Evolutionary conservation across 371 early-diverging fungal genomes (phyloP), one percentile per base, ranked within the genome.

Genomic region (Mucor piriformis): DNA sequence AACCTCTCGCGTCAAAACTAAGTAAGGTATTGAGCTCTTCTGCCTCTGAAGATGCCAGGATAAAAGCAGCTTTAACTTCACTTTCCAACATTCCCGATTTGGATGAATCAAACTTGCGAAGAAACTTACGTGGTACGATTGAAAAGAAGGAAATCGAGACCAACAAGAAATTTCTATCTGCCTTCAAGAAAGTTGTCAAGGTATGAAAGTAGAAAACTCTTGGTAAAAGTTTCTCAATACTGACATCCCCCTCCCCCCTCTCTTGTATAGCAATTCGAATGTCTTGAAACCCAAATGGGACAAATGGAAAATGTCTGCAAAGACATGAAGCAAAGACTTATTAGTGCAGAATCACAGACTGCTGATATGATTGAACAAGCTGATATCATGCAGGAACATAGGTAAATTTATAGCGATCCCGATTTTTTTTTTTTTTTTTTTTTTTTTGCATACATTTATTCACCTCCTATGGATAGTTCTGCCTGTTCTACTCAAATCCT

Each of bases 71-170:
- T 13, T 76, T 91, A 42, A 73, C 81, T 15, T 82, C 89, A 3
- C 74, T 92, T 21, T 87, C 91, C 0, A 85, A 84, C 49, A 87
- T 90, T 65, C 86, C 87, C 55, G 73, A 72, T 16, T 60, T 79
- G 27, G 86, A 89, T 74, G 79, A 85, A 16, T 59, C 75, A 20
- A 73, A 77, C 18, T 61, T 87, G 38, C 61, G 85, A 54, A 76
- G 85, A 27, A 84, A 84, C 67, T 75, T 92, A 27, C 76, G 86
- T 33, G 88, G 85, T 2, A 82, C 88, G n/a, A 80, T 91, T 56
- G 93, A 92, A 70, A 79, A 79, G 37, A 74, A 83, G 52, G 86
- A 82, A 38, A 82, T 88, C 27, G 76, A 77, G 47, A 77, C 77
- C 48, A 90, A 89, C 59, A 71, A 78, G 61, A 69, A 77, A 60